phyloP scores from a whole-genome alignment of 179 eudicot genomes.

The Beta corolliflora region DNA sequence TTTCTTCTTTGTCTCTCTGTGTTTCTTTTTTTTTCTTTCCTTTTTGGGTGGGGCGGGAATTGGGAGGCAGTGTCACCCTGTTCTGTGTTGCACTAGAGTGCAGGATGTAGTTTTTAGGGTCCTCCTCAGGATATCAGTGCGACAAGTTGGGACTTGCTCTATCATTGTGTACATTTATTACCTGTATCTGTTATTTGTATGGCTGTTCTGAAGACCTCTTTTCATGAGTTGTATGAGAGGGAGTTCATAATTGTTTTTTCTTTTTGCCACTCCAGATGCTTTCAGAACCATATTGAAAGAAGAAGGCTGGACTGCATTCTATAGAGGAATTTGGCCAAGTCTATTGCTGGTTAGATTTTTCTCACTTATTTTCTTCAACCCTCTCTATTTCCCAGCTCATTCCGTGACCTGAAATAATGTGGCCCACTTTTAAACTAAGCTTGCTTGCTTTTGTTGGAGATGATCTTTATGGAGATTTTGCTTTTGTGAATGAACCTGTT shows the following conservation, averaged over 20 bases:
- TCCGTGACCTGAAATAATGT: not conserved
- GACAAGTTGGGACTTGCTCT: not conserved
- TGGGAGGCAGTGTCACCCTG: not conserved
- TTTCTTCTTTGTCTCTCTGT: not conserved
- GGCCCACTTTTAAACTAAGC: not conserved
- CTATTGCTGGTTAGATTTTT: slow-evolving; percentile 58
- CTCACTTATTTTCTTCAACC: not conserved
- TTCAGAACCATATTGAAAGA: slow-evolving; percentile 89
- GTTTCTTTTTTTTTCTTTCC: too few species aligned
- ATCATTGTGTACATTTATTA: not conserved
- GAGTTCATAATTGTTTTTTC: slow-evolving; percentile 1
- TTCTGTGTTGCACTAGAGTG: not conserved
- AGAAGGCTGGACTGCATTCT: slow-evolving; percentile 97
- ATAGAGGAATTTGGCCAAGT: slow-evolving; percentile 54
- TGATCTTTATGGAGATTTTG: not conserved
- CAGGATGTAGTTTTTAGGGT: not conserved
- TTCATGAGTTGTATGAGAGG: slow-evolving; percentile 6
- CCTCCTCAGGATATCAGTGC: not conserved
- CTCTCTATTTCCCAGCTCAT: not conserved
- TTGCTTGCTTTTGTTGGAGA: not conserved
- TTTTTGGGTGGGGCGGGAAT: not conserved
- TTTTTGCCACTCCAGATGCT: slow-evolving; percentile 69
- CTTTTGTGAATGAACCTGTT: not conserved
- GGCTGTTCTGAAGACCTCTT: not conserved
- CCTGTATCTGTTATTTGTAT: not conserved